Evolutionary conservation across 306 rosid genomes (phyloP).

Genomic region (Lupinus albus): DNA sequence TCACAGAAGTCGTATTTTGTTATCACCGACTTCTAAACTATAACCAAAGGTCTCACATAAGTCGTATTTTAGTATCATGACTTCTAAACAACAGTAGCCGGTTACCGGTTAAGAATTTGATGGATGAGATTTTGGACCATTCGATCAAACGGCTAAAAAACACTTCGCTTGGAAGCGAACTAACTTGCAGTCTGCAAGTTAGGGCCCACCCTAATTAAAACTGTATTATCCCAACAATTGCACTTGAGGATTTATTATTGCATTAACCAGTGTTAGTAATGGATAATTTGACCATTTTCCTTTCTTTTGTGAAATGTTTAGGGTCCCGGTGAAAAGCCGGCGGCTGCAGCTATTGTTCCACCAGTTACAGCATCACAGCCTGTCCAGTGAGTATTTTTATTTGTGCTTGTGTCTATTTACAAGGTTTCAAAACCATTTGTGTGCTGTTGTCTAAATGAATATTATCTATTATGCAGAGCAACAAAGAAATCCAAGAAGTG

Average conservation of each 20-base stretch:
- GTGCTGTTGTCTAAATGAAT: not conserved
- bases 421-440: not conserved
- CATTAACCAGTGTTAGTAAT: not conserved
- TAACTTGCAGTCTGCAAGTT: no score
- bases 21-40: no score
- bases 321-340: conserved; percentile 81
- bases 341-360: conserved; percentile 46
- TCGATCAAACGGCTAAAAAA: no score
- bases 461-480: conserved; percentile 52
- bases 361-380: conserved; percentile 57
- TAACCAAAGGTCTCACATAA: no score
- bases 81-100: no score
- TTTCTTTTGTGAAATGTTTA: conserved; percentile 25
- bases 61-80: no score
- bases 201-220: not conserved
- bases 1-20: no score
- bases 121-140: no score
- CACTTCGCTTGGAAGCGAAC: no score
- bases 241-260: not conserved
- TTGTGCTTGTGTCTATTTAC: not conserved
- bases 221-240: not conserved
- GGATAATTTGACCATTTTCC: conserved; percentile 8
- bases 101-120: no score
- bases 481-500: conserved; percentile 81
- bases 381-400: conserved; percentile 57